Percentiles rank a stretch among this genome's conserved stretches.
phyloP scores from a whole-genome alignment of 2,329 filamentous ascomycete genomes.

The Incumbomyces lentus region DNA sequence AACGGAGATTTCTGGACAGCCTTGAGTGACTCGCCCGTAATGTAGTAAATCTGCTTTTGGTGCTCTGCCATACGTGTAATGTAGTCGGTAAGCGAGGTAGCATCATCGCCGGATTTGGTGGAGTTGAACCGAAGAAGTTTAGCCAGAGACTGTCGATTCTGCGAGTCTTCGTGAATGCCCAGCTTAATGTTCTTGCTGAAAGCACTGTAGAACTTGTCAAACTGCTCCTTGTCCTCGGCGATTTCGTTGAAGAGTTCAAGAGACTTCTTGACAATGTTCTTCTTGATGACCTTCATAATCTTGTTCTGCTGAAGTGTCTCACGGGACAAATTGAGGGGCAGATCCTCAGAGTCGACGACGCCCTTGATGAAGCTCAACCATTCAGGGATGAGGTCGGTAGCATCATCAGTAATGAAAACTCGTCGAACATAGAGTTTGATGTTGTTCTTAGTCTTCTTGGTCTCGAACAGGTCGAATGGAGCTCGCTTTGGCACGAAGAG shows the following conservation, averaged over 20 bases:
- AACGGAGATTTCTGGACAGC: constrained; percentile 96
- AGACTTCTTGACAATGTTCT: constrained; percentile 99
- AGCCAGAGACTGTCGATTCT: constrained; percentile 85
- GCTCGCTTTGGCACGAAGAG: constrained; percentile 99
- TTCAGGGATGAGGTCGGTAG: constrained; percentile 96
- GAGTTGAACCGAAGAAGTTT: constrained; percentile 99
- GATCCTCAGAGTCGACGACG: constrained; percentile 99
- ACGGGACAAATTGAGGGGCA: constrained; percentile 98
- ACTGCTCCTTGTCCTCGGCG: constrained; percentile 98
- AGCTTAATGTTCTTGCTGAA: constrained; percentile 99
- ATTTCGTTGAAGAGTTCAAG: constrained; percentile 99
- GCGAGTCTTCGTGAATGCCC: constrained; percentile 98
- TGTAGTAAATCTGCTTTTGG: constrained; percentile 99
- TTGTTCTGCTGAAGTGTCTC: constrained; percentile 99
- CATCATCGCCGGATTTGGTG: constrained; percentile 95
- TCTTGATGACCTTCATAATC: constrained; percentile 99
- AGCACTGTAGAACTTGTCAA: constrained; percentile 99
- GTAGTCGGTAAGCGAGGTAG: constrained; percentile 92
- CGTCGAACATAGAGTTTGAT: constrained; percentile 99
- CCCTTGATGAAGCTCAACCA: constrained; percentile 99
- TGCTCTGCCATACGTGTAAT: constrained; percentile 98
- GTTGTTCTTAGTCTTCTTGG: constrained; percentile 99
- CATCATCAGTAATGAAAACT: constrained; percentile 99
- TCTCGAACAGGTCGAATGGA: constrained; percentile 99
- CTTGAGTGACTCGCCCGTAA: constrained; percentile 99